Percentiles rank a stretch among this genome's conserved stretches.
Conservation (phyloP, 805 yeast species). For the Cyberlindnera sargentensis region DNA sequence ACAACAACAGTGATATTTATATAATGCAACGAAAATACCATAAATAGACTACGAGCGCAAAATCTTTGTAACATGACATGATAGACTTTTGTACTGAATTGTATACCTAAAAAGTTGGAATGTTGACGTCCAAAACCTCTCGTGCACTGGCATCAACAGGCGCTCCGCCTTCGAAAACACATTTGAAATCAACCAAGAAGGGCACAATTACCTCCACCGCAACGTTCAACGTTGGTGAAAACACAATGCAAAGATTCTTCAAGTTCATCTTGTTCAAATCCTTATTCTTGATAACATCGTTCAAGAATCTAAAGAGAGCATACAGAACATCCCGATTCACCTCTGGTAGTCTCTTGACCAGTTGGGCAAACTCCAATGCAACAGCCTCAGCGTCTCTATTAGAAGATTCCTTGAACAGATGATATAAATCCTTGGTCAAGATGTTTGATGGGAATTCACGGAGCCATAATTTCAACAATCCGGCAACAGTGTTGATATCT, state of each 20-base stretch:
- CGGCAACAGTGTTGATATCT: constrained; percentile 85
- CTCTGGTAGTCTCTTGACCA: constrained; percentile 36
- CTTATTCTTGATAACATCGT: constrained; percentile 53
- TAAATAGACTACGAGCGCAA: no score
- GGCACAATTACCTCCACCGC: constrained; percentile 54
- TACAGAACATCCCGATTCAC: constrained; percentile 54
- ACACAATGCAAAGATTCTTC: constrained; percentile 71
- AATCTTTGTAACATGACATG: not conserved
- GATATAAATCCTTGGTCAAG: constrained; percentile 46
- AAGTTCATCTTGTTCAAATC: constrained; percentile 77
- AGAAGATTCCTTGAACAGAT: constrained; percentile 30
- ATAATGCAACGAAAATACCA: no score
- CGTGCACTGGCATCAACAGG: constrained; percentile 35
- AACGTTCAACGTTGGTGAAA: constrained; percentile 72
- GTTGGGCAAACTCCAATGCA: constrained; percentile 26
- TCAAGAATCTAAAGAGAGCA: constrained; percentile 61
- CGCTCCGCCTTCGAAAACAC: constrained; percentile 48
- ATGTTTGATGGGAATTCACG: constrained; percentile 68
- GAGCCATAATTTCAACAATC: constrained; percentile 73
- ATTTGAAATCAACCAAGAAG: constrained; percentile 53
- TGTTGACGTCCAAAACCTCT: constrained; percentile 44
- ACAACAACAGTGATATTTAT: not conserved
- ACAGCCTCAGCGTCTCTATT: constrained; percentile 20
- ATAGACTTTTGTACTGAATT: not conserved
- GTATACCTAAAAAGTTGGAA: constrained; percentile 32